Conservation (phyloP, 331 rosid species). For the Arachis monticola region DNA sequence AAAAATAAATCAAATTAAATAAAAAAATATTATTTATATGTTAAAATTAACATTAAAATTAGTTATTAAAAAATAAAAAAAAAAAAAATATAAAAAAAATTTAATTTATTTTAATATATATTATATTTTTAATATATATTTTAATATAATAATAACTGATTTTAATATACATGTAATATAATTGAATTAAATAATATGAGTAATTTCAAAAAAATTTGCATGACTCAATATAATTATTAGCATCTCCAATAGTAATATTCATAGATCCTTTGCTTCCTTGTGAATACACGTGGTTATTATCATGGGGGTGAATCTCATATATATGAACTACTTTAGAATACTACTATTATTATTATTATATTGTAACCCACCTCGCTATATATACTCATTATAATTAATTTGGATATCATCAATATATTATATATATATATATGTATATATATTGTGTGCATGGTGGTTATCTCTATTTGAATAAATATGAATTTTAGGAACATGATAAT, state of each 20-base stretch:
- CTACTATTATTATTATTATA: neutral
- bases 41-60: neutral
- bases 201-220: constrained; percentile 22
- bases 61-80: too few species aligned
- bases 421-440: constrained; percentile 19
- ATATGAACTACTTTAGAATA: neutral
- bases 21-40: too few species aligned
- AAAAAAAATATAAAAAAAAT: too few species aligned
- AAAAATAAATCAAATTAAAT: too few species aligned
- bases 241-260: neutral
- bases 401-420: constrained; percentile 13
- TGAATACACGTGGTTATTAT: neutral
- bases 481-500: constrained; percentile 1
- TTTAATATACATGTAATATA: too few species aligned
- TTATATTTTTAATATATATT: too few species aligned
- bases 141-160: too few species aligned
- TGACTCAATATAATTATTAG: neutral
- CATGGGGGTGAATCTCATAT: constrained; percentile 12
- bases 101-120: too few species aligned
- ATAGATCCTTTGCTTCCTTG: neutral
- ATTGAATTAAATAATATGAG: too few species aligned
- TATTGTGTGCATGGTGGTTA: neutral
- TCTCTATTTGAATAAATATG: neutral
- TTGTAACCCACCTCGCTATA: neutral
- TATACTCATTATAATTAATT: constrained; percentile 6